A percentile compares a stretch with the other conserved stretches of the same genome.
These are phyloP conservation scores for Mycena olivaceomarginata DNA, from an alignment of 768 basidiomycete species.

Conservation along the genomic window DNA sequence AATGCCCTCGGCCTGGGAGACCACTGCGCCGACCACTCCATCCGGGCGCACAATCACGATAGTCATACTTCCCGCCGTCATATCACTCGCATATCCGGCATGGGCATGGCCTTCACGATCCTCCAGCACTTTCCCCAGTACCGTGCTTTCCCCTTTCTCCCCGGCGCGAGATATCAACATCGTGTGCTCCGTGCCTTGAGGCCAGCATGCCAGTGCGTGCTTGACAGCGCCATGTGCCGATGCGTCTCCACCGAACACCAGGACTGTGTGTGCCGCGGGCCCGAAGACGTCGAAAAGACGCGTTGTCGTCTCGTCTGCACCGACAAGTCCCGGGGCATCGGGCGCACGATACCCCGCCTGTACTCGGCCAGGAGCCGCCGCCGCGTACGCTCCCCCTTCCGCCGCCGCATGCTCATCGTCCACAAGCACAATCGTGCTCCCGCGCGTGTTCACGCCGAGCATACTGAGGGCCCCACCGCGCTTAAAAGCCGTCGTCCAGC, in stretches of 20 bases:
- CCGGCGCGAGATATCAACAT: not conserved
- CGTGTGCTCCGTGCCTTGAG: not conserved
- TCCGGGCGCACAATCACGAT: constrained; percentile 47
- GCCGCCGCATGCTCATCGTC: not conserved
- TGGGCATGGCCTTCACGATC: constrained; percentile 42
- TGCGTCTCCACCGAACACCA: constrained; percentile 50
- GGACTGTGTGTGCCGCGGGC: constrained; percentile 49
- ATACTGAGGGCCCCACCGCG: constrained; percentile 14
- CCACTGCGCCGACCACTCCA: constrained; percentile 41
- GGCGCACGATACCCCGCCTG: constrained; percentile 25
- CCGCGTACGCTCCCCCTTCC: constrained; percentile 5
- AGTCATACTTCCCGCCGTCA: not conserved
- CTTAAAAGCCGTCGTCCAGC: not conserved
- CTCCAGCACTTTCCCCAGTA: not conserved
- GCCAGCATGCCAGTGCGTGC: not conserved
- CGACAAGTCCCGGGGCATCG: constrained; percentile 32
- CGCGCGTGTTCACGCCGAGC: constrained; percentile 31
- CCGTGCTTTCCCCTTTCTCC: not conserved
- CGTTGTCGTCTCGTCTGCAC: constrained; percentile 10
- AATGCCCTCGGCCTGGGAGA: not conserved
- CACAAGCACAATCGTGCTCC: constrained; percentile 20
- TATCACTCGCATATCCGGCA: constrained; percentile 24
- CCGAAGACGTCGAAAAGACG: constrained; percentile 53
- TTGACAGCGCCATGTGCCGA: not conserved
- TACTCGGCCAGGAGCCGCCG: not conserved